Percentiles rank a stretch among this genome's conserved stretches.
Conservation (phyloP, 2,329 filamentous ascomycete species). For the Phyllosticta citrichinensis region DNA sequence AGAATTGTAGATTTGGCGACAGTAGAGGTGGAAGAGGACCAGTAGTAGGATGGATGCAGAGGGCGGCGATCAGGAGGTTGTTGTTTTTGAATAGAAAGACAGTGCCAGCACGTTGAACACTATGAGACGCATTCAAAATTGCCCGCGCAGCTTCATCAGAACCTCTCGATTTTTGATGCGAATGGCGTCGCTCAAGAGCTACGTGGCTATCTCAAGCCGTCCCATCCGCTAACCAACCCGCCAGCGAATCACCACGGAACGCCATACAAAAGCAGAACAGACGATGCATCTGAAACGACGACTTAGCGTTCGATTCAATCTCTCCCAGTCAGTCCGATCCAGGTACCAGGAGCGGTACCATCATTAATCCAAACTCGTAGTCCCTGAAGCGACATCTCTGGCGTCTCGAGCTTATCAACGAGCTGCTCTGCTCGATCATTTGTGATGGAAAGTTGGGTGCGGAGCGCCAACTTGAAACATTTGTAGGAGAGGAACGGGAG, state of each 20-base stretch:
- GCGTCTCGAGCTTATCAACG: not conserved
- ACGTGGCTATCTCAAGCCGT: not conserved
- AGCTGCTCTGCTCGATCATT: not conserved
- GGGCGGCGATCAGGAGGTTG: no score
- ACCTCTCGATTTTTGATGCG: not conserved
- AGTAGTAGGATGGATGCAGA: constrained; percentile 1
- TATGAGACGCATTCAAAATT: no score
- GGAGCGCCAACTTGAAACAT: not conserved
- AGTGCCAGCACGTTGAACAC: no score
- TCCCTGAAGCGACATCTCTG: not conserved
- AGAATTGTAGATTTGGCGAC: constrained; percentile 28
- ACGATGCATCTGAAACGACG: not conserved
- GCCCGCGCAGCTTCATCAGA: no score
- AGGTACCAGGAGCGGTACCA: not conserved
- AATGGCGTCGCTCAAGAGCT: not conserved
- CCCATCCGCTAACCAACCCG: not conserved
- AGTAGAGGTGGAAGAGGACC: not conserved
- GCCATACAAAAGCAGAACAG: not conserved
- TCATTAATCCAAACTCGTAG: not conserved
- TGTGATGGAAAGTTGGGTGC: not conserved
- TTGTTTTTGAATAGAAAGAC: no score
- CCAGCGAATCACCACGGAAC: not conserved
- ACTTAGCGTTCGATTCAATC: not conserved
- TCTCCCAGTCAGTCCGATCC: not conserved
- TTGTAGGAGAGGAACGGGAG: not conserved